Base-by-base conservation (phyloP, 2,329 filamentous ascomycete genomes). In the Pseudogymnoascus sp. region DNA sequence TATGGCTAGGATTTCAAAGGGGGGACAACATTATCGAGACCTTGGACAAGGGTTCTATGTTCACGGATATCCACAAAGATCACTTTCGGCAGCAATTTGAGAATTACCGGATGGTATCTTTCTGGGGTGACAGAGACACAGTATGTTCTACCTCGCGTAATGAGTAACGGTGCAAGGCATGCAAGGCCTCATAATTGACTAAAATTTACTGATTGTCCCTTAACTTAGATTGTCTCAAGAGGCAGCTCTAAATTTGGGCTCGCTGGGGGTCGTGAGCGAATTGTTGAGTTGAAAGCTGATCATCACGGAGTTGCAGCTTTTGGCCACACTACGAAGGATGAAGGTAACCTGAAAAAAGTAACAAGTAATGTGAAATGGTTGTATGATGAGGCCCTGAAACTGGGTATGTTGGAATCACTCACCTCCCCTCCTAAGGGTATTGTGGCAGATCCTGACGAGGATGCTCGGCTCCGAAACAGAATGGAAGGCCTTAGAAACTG, bases 121-220 rank as follows among this genome's bases (percentile, higher is more conserved):
- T 72, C 44, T 72, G 68, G 69, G 70, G 69, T 8, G 53, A 47
- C 10, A n/a, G 19, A n/a, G 68, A 71, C 50, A 60, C 36, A 9
- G 36, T 38, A 38, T 38, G 36, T 38, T 38, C 36, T 38, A 38
- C 36, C 36, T 38, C 36, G n/a, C n/a, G 36, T 8, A 9, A 17
- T 17, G 36, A 38, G 36, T 38, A 38, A 17, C 36, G 17, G 59
- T 5, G 69, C 70, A 62, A 65, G 36, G n/a, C n/a, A 50, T 5
- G 69, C 70, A 62, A 65, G 36, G n/a, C n/a, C 19, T 38, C 17
- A 62, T 26, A 13, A 47, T n/a, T 23, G 23, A 19, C 59, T 9
- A 17, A 31, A 19, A 38, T 36, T 42, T 31, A 11, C 17, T 44
- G 50, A 61, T 63, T 42, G 13, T 53, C 60, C 57, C 23, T 15